phyloP scores from a whole-genome alignment of 805 yeast genomes.

The Saccharomycopsis selenospora region DNA sequence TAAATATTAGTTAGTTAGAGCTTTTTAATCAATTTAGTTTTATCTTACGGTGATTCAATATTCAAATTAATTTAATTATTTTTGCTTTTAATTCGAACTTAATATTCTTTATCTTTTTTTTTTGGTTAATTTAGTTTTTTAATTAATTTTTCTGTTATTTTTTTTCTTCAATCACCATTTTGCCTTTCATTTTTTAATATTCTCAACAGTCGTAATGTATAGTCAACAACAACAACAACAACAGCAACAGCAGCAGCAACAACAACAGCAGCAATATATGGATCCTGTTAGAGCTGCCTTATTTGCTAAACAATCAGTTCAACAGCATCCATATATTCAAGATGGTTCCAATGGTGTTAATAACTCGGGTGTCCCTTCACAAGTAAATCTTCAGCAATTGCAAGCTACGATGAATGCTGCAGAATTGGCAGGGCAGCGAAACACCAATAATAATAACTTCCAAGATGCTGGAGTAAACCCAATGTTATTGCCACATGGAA shows the following conservation, averaged over 20 bases:
- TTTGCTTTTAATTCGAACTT: too few relatives aligned
- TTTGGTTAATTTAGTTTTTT: too few relatives aligned
- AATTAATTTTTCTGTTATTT: too few relatives aligned
- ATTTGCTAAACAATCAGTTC: background rate
- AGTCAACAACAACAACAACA: background rate
- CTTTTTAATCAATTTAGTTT: too few relatives aligned
- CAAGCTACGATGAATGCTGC: conserved; percentile 22
- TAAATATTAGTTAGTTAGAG: too few relatives aligned
- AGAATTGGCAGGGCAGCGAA: conserved; percentile 21
- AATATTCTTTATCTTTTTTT: too few relatives aligned
- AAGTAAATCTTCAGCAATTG: conserved; percentile 18
- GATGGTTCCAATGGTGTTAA: background rate
- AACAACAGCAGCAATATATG: background rate
- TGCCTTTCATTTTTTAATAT: too few relatives aligned
- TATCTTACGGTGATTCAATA: too few relatives aligned
- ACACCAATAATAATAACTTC: conserved; percentile 14
- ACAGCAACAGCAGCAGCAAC: background rate
- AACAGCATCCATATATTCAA: background rate
- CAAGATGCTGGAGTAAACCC: background rate
- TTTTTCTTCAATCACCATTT: too few relatives aligned
- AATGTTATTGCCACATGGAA: background rate
- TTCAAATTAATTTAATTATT: too few relatives aligned
- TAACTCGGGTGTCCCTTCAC: conserved; percentile 7
- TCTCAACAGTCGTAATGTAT: background rate
- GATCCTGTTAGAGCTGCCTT: background rate